These are phyloP conservation scores for Phoma herbarum DNA, from an alignment of 2,329 filamentous ascomycete species.

Conservation along the genomic window DNA sequence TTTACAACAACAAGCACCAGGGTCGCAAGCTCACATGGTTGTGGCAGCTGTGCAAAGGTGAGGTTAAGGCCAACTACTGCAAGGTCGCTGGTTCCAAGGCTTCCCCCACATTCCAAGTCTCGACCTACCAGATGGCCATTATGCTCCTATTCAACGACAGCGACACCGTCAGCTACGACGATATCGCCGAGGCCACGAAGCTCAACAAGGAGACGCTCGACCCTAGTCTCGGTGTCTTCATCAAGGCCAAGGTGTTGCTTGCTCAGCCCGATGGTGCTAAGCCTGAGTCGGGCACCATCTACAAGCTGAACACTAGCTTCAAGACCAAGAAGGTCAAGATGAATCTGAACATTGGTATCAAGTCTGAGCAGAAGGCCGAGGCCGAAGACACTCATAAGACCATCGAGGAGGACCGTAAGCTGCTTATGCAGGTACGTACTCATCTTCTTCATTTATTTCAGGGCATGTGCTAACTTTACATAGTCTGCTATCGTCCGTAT, in stretches of 20 bases:
- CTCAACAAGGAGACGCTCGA: conserved; percentile 85
- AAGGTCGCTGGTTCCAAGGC: conserved; percentile 73
- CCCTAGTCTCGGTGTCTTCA: conserved; percentile 81
- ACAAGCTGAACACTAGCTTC: conserved; percentile 90
- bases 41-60: conserved; percentile 98
- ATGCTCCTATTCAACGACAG: conserved; percentile 93
- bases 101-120: conserved; percentile 96
- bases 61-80: conserved; percentile 92
- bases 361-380: conserved; percentile 95
- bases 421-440: conserved; percentile 87
- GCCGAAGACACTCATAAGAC: conserved; percentile 98
- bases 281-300: conserved; percentile 78
- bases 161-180: conserved; percentile 84
- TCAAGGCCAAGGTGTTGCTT: conserved; percentile 90
- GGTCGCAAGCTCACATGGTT: conserved; percentile 97
- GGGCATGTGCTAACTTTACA: conserved; percentile 39
- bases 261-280: conserved; percentile 77
- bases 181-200: conserved; percentile 82
- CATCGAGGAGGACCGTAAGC: conserved; percentile 96
- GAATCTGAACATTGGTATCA: conserved; percentile 93
- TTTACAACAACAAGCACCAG: conserved; percentile 96
- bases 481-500: conserved; percentile 98
- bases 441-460: too few species aligned
- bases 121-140: conserved; percentile 97
- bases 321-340: conserved; percentile 98